phyloP scores from a whole-genome alignment of 106 monocot genomes.

The Dendrobium nobile region DNA sequence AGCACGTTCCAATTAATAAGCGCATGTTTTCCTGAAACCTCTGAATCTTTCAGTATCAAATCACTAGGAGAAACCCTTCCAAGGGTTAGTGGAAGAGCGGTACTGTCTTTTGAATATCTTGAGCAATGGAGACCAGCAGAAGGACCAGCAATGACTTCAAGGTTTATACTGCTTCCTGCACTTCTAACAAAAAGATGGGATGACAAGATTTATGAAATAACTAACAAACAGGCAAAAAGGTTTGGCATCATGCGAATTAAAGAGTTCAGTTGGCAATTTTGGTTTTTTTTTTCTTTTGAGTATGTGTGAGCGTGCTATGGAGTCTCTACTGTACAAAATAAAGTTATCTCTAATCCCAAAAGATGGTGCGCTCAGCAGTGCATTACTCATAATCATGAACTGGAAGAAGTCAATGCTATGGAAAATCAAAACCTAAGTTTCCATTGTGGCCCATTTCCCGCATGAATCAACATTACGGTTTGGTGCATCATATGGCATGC shows the following conservation, averaged over 20 bases:
- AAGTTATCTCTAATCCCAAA: neutral
- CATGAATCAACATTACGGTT: neutral
- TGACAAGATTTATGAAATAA: slow-evolving; percentile 32
- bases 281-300: neutral
- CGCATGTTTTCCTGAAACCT: slow-evolving; percentile 96
- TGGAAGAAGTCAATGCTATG: neutral
- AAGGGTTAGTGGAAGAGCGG: slow-evolving; percentile 54
- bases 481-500: neutral
- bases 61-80: slow-evolving; percentile 85
- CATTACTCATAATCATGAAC: neutral
- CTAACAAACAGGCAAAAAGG: neutral
- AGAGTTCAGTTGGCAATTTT: neutral
- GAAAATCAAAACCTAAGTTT: neutral
- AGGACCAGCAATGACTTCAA: slow-evolving; percentile 87
- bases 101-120: slow-evolving; percentile 31
- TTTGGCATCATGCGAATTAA: neutral
- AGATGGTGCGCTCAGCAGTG: neutral
- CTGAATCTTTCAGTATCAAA: slow-evolving; percentile 71
- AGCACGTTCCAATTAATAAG: slow-evolving; percentile 67
- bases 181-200: slow-evolving; percentile 47
- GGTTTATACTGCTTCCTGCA: slow-evolving; percentile 72
- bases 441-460: neutral
- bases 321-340: neutral
- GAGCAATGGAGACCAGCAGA: slow-evolving; percentile 50
- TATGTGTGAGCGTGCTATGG: neutral